Evolutionary conservation across 257 asterid species (phyloP), one percentile per base, ranked within the genome.

Genomic region (Cordia subcordata): DNA sequence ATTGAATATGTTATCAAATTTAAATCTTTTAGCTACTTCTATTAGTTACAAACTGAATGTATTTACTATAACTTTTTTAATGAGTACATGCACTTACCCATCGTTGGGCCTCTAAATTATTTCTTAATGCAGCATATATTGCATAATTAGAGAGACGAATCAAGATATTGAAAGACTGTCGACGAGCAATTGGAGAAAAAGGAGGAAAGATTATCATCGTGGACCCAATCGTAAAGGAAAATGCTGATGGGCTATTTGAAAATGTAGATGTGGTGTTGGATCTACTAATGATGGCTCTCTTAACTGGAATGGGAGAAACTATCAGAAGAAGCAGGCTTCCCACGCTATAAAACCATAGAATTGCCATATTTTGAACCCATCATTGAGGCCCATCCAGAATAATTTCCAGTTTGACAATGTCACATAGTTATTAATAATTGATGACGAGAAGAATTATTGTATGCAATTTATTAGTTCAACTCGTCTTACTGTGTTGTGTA

Each of bases 301-400:
- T 33, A 6, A 12, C 15, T 53, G 35, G 38, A 53, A 53, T 53
- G 57, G 57, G 21, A 20, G 39, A 53, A 23, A 53, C 1, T 53
- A n/a, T 22, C 21, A 5, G 17, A 13, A 9, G 57, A 13, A 53
- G 57, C 19, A 53, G 57, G 57, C 8, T 53, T 53, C 13, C 57
- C 57, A 8, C 20, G 38, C 14, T 20, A 20, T 33, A 53, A 53
- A 5, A 33, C 21, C 35, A 53, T 53, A 0, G 16, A 53, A 20
- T 20, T 56, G 61, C 50, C 68, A 52, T 61, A 23, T 38, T 11
- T 66, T 35, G 19, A 33, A 50, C 47, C 60, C 16, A 19, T 62
- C 60, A 46, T 22, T 49, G 53, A 53, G 14, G 27, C 55, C 17
- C 14, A 44, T 21, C 52, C 18, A 53, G 63, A 62, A 60, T 42